Conservation (phyloP, 352 stramenopile species). For the Phytophthora tentaculata region DNA sequence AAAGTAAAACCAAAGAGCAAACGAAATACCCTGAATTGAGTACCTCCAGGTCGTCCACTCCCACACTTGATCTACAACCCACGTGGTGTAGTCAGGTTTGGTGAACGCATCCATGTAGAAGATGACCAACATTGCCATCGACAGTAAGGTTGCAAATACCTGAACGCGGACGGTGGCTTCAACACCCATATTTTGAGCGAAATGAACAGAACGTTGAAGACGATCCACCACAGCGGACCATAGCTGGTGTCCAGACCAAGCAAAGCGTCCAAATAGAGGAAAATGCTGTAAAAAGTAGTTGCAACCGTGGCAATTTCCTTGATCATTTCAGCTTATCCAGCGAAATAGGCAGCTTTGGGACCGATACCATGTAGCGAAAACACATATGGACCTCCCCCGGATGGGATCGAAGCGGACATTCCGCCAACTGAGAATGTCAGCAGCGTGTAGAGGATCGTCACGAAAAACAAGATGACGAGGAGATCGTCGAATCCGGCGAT, state of each 20-base stretch:
- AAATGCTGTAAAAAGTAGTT: slow-evolving; percentile 60
- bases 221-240: slow-evolving; percentile 58
- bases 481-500: slow-evolving; percentile 63
- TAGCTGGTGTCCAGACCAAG: slow-evolving; percentile 48
- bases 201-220: slow-evolving; percentile 65
- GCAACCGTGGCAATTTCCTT: slow-evolving; percentile 64
- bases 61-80: slow-evolving; percentile 59
- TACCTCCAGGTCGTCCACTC: slow-evolving; percentile 52
- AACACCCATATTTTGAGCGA: slow-evolving; percentile 69
- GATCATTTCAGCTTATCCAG: slow-evolving; percentile 65
- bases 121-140: slow-evolving; percentile 51
- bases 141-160: slow-evolving; percentile 58
- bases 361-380: slow-evolving; percentile 72
- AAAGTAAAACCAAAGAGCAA: slow-evolving; percentile 78
- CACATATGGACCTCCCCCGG: slow-evolving; percentile 70
- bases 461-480: slow-evolving; percentile 63
- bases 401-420: slow-evolving; percentile 62
- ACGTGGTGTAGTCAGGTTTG: slow-evolving; percentile 59
- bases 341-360: slow-evolving; percentile 58
- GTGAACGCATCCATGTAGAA: slow-evolving; percentile 66
- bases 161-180: slow-evolving; percentile 69
- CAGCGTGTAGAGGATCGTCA: slow-evolving; percentile 72
- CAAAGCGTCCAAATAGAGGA: slow-evolving; percentile 62
- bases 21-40: slow-evolving; percentile 62
- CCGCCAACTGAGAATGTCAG: slow-evolving; percentile 79